Evolutionary conservation across 176 grass and related monocot genomes (phyloP).

Genomic region (Eremochloa ophiuroides): DNA sequence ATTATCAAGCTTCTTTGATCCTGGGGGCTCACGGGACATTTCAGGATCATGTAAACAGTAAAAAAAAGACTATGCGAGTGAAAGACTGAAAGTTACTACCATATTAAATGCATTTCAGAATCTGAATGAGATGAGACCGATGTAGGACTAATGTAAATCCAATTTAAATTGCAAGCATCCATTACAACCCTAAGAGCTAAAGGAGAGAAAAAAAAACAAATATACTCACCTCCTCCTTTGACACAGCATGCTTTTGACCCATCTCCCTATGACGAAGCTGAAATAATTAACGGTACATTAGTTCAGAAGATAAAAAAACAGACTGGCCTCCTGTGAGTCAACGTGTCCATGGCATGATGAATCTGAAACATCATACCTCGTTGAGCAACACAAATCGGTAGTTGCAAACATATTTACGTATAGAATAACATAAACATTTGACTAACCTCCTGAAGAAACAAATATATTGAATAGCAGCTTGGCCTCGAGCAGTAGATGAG

Average conservation of each 20-base stretch:
- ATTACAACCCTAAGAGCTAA: not conserved
- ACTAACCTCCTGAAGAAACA: conserved; percentile 82
- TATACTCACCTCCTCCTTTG: conserved; percentile 54
- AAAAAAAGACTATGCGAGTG: not conserved
- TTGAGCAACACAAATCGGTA: not conserved
- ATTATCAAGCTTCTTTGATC: not conserved
- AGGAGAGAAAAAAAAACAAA: not conserved
- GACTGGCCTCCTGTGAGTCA: not conserved
- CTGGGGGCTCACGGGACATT: not conserved
- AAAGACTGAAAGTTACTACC: not conserved
- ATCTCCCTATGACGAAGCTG: conserved; percentile 61
- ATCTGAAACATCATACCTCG: not conserved
- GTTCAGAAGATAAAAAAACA: not conserved
- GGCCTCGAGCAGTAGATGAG: conserved; percentile 83
- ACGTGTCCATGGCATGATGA: not conserved
- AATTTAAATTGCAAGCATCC: conserved; percentile 6
- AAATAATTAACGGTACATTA: conserved; percentile 32
- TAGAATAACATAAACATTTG: conserved; percentile 2
- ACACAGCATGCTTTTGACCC: conserved; percentile 30
- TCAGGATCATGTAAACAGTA: not conserved
- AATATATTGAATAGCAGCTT: conserved; percentile 69
- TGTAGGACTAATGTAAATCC: not conserved
- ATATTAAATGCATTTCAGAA: conserved; percentile 12
- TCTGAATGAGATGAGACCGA: not conserved
- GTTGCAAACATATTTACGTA: not conserved